Evolutionary conservation across 352 stramenopile species (phyloP).

Genomic region (Phytophthora lateralis): DNA sequence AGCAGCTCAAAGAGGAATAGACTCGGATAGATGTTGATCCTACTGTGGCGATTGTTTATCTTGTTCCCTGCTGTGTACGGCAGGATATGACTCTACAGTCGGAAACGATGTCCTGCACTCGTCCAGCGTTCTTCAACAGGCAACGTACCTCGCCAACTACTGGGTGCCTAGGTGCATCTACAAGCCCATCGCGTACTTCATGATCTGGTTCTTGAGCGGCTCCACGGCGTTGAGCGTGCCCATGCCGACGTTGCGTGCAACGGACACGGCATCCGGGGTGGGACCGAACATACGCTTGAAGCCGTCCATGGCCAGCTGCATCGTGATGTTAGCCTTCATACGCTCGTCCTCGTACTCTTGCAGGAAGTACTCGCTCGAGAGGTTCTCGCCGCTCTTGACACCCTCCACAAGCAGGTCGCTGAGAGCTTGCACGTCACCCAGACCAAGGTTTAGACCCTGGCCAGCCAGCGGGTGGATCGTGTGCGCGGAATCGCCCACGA

Average conservation of each 20-base stretch:
- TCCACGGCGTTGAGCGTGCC: constrained; percentile 84
- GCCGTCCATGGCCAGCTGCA: constrained; percentile 87
- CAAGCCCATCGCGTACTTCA: constrained; percentile 89
- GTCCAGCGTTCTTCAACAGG: no score
- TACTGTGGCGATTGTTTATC: constrained; percentile 29
- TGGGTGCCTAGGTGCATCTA: constrained; percentile 37
- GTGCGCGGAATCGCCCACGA: constrained; percentile 96
- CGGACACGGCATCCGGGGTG: constrained; percentile 64
- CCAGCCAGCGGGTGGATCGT: constrained; percentile 96
- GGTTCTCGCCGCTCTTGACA: constrained; percentile 77
- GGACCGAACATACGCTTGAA: constrained; percentile 91
- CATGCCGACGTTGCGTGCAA: constrained; percentile 88
- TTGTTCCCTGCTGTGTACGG: constrained; percentile 16
- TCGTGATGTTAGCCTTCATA: constrained; percentile 83
- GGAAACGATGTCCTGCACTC: neutral
- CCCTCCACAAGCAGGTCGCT: constrained; percentile 74
- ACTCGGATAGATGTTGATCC: constrained; percentile 26
- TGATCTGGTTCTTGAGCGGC: constrained; percentile 90
- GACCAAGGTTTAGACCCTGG: constrained; percentile 95
- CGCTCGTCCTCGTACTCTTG: constrained; percentile 87
- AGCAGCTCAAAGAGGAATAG: constrained; percentile 35
- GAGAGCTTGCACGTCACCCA: constrained; percentile 91
- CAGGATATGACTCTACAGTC: constrained; percentile 8
- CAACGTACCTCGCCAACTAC: constrained; percentile 11
- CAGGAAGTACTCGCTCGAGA: constrained; percentile 82